phyloP scores from a whole-genome alignment of 2,329 filamentous ascomycete genomes.

The Dendrostoma leiphaemia region DNA sequence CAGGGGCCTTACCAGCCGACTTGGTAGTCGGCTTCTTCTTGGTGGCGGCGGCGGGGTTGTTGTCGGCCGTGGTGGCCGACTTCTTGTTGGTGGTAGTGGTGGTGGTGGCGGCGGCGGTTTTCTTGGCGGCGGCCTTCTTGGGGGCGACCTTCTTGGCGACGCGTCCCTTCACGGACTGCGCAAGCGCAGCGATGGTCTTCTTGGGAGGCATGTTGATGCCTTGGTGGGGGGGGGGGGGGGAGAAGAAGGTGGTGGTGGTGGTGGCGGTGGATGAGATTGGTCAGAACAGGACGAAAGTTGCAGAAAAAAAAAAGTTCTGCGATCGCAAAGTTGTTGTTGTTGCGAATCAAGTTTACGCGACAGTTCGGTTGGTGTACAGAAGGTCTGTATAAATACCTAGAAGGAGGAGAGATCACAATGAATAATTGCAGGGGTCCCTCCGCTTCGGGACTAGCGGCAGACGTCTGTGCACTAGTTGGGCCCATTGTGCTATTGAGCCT shows the following conservation, averaged over 20 bases:
- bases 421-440: no score
- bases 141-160: constrained; percentile 18
- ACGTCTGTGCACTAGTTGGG: no score
- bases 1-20: background rate
- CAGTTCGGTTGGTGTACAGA: no score
- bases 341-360: no score
- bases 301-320: no score
- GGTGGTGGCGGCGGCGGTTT: no score
- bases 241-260: background rate
- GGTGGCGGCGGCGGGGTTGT: background rate
- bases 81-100: background rate
- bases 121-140: constrained; percentile 22
- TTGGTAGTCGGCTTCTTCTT: background rate
- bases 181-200: constrained; percentile 17
- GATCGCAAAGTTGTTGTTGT: no score
- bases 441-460: no score
- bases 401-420: no score
- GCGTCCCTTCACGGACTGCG: constrained; percentile 14
- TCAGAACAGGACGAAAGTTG: background rate
- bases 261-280: background rate
- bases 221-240: no score
- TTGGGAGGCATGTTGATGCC: constrained; percentile 9
- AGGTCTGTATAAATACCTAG: no score
- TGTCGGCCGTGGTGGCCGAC: background rate
- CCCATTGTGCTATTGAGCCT: no score